phyloP scores from a whole-genome alignment of 345 rosid genomes.

The Cardamine chenopodiifolia region DNA sequence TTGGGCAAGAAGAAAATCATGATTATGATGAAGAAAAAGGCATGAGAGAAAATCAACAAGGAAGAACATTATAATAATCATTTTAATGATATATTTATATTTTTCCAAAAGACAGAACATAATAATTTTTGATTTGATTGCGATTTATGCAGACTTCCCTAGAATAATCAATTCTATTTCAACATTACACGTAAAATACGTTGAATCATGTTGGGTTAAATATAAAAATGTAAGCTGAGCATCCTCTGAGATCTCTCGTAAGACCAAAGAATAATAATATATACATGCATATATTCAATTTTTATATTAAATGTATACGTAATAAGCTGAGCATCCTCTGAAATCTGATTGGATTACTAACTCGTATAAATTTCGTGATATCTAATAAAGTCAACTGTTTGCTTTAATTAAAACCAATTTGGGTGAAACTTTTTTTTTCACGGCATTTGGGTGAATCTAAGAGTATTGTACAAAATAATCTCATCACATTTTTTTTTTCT shows the following conservation, averaged over 20 bases:
- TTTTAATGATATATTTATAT: slow-evolving; percentile 1
- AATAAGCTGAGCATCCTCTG: neutral
- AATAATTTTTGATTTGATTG: slow-evolving; percentile 42
- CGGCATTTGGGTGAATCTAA: neutral
- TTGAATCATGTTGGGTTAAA: slow-evolving; percentile 27
- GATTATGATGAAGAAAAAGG: slow-evolving; percentile 29
- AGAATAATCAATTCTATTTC: slow-evolving; percentile 1
- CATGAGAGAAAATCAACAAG: slow-evolving; percentile 14
- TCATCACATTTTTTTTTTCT: neutral
- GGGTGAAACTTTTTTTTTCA: neutral
- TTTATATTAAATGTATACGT: neutral
- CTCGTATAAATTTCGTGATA: neutral
- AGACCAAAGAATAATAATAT: slow-evolving; percentile 31
- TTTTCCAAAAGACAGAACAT: slow-evolving; percentile 31
- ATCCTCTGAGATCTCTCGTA: slow-evolving; percentile 41
- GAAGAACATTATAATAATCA: slow-evolving; percentile 23
- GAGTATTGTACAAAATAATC: slow-evolving; percentile 9
- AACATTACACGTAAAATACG: slow-evolving; percentile 37
- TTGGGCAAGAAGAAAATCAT: slow-evolving; percentile 18
- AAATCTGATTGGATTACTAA: neutral
- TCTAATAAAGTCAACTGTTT: neutral
- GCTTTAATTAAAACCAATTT: neutral
- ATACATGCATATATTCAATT: slow-evolving; percentile 13
- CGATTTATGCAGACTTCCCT: slow-evolving; percentile 32
- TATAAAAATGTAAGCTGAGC: slow-evolving; percentile 1